These are phyloP conservation scores for Solanum sitiens DNA, from an alignment of 257 asterid species.

Conservation along the genomic window DNA sequence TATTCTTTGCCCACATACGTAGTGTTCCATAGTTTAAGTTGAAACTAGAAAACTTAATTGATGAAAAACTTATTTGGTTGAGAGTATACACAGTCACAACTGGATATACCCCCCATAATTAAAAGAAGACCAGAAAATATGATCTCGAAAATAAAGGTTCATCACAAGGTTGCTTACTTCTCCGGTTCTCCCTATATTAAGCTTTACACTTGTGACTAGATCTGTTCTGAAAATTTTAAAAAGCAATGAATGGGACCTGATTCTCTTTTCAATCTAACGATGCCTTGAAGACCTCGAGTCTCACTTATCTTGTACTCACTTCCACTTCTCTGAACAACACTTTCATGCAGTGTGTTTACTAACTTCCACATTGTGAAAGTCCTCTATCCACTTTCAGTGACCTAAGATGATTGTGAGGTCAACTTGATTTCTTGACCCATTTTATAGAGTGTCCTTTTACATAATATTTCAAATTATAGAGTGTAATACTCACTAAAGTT, in stretches of 20 bases:
- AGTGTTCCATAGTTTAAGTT: not conserved
- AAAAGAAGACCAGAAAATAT: not conserved
- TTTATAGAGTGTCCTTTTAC: not conserved
- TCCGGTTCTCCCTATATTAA: not conserved
- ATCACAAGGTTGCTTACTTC: not conserved
- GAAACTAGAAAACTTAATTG: not conserved
- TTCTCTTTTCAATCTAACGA: not conserved
- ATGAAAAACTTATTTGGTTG: not conserved
- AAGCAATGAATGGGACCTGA: not conserved
- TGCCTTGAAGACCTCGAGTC: not conserved
- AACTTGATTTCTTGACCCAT: not conserved
- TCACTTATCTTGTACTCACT: not conserved
- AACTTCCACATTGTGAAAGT: not conserved
- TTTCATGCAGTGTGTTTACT: not conserved
- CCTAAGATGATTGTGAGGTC: not conserved
- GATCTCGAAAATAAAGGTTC: not conserved
- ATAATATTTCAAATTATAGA: not conserved
- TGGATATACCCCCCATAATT: not conserved
- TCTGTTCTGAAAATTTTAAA: not conserved
- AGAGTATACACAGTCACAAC: not conserved
- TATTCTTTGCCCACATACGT: not conserved
- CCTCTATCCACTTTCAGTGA: not conserved
- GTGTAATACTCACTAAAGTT: not conserved
- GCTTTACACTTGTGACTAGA: not conserved
- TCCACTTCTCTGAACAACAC: not conserved